Conservation (phyloP, 306 rosid species). For the Vicia sativa region DNA sequence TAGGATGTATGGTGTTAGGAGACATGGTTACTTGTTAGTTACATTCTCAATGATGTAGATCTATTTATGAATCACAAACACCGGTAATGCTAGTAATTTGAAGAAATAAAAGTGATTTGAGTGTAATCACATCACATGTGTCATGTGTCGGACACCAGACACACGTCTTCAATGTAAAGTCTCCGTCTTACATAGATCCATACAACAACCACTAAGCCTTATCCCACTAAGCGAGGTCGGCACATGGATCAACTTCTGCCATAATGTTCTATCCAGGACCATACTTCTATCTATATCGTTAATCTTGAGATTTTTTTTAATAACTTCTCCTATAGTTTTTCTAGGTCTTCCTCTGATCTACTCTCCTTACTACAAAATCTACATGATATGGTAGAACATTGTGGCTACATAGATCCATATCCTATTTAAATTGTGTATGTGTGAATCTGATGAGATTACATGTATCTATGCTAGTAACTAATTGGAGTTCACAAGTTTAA, state of each 20-base stretch:
- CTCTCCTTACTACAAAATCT: too few relatives aligned
- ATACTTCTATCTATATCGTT: too few relatives aligned
- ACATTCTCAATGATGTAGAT: constrained; percentile 19
- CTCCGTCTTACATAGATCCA: background rate
- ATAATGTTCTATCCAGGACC: too few relatives aligned
- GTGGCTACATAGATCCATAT: background rate
- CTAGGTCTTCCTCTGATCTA: too few relatives aligned
- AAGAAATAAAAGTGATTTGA: background rate
- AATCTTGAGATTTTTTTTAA: too few relatives aligned
- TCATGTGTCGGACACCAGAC: background rate
- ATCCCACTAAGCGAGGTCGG: too few relatives aligned
- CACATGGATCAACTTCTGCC: too few relatives aligned
- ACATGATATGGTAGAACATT: too few relatives aligned
- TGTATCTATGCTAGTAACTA: constrained; percentile 8
- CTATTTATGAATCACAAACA: background rate
- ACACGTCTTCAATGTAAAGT: background rate
- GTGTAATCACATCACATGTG: background rate
- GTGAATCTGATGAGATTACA: constrained; percentile 13
- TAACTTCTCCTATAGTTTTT: too few relatives aligned
- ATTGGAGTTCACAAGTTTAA: background rate
- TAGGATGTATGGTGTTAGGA: constrained; percentile 10
- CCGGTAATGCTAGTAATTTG: background rate
- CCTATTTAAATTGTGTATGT: background rate
- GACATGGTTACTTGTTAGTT: constrained; percentile 4
- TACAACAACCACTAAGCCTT: background rate